Evolutionary conservation across 306 rosid species (phyloP), one percentile per base, ranked within the genome.

Genomic region (Trichosanthes cucumerina): DNA sequence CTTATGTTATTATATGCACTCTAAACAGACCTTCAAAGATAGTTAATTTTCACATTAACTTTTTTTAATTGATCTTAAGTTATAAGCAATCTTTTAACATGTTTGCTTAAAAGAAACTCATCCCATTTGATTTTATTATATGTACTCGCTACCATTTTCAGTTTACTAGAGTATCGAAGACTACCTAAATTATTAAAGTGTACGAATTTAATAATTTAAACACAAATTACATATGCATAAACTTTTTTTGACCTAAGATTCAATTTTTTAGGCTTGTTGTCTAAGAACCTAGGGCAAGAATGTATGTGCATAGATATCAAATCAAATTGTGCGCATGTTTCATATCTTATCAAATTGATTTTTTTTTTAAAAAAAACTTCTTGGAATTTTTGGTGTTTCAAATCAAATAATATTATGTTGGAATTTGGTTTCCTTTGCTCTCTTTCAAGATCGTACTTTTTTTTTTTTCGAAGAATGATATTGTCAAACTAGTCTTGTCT

Each of bases 321-420:
- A 39, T 68, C 75, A 68, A 68, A 68, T 10, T 12, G 39, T 71
- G 76, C 76, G 76, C 76, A 44, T 26, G 76, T 71, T 71, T 23
- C 21, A 23, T 44, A 71, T 71, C 57, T 23, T 43, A 70, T 70
- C 76, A 71, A 69, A 43, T 71, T 71, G 26, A 14, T 23, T 24
- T n/a, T n/a, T n/a, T n/a, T n/a, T n/a, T n/a, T n/a, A n/a, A n/a
- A n/a, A 26, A 28, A 21, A 23, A 6, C 18, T 10, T 68, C 10
- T 68, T n/a, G 1, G 50, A 39, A n/a, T 9, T 68, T 66, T 68
- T 39, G 52, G 18, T n/a, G 16, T n/a, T 41, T 70, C 38, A 72
- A 72, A 72, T 72, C 43, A 72, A 70, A 70, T 73, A 14, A 73
- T 49, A 28, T 18, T 23, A 28, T 41, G 75, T 71, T 71, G 56